Evolutionary conservation across 306 rosid species (phyloP), one percentile per base, ranked within the genome.

Genomic region (Quercus parvula): DNA sequence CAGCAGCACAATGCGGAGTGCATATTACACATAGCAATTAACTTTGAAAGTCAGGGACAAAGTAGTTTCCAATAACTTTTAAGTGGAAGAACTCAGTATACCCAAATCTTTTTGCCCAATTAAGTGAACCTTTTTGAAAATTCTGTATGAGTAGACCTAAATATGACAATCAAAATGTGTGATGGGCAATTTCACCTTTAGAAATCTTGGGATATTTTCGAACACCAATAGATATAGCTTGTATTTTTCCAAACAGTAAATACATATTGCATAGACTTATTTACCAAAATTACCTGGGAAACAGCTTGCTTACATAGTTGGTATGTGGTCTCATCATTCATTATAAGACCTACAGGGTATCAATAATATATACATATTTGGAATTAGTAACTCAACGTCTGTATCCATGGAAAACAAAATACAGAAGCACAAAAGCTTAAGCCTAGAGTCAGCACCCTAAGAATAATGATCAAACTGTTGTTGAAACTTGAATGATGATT

Each of bases 281-380:
- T 71, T 25, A 31, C 19, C 24, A 81, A 79, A 38, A 78, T 92
- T 91, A 95, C 99, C 98, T 95, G 99, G 85, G 97, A 77, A 78
- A 93, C 93, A 74, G 99, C 98, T 83, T 95, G 99, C 79, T 91
- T 95, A 81, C 96, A 90, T 79, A 95, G 86, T 74, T 95, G 99
- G 85, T 93, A 92, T 70, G 91, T 94, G 2, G 99, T 95, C 89
- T 95, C 99, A 62, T 95, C 98, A 56, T 95, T 95, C 98, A 93
- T 76, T 78, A 95, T 95, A 71, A 95, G 98, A 76, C 99, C 99
- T 95, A 74, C 85, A 85, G 62, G 75, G 79, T 74, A 82, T 71
- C 46, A 82, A 85, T 81, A 74, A 70, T 27, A 70, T 63, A 85
- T 8, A 67, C 27, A 35, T 10, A 38, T 22, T 70, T 70, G 35